Conservation (phyloP, 1,284 basidiomycete species). For the Cryptococcus hybrid region DNA sequence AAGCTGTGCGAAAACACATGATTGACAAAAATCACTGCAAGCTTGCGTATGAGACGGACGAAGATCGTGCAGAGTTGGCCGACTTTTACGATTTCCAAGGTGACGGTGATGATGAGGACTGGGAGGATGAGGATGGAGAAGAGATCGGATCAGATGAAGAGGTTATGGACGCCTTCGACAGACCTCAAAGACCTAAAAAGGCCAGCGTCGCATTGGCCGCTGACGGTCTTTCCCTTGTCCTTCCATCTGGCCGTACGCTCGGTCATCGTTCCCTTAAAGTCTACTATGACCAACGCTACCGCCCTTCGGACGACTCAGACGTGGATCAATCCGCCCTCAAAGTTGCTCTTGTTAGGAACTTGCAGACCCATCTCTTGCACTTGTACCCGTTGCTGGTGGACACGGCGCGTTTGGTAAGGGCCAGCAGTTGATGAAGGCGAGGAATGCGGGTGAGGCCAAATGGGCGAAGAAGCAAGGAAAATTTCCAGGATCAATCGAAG, state of each 20-base stretch:
- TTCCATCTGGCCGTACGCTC: slow-evolving; percentile 88
- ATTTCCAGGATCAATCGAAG: slow-evolving; percentile 72
- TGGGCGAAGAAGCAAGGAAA: slow-evolving; percentile 84
- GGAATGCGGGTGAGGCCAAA: slow-evolving; percentile 89
- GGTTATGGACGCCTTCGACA: neutral
- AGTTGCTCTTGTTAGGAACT: slow-evolving; percentile 67
- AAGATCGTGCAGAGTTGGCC: slow-evolving; percentile 80
- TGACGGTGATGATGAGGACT: slow-evolving; percentile 55
- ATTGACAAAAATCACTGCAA: slow-evolving; percentile 93
- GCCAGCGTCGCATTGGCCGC: slow-evolving; percentile 6
- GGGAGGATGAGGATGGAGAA: slow-evolving; percentile 47
- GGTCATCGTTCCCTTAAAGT: slow-evolving; percentile 85
- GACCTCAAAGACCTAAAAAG: slow-evolving; percentile 10
- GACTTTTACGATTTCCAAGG: slow-evolving; percentile 90
- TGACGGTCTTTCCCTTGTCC: slow-evolving; percentile 77
- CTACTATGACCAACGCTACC: slow-evolving; percentile 84
- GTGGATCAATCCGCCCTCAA: slow-evolving; percentile 32
- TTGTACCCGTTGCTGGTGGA: slow-evolving; percentile 81
- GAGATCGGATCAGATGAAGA: slow-evolving; percentile 2
- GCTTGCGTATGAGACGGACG: slow-evolving; percentile 80
- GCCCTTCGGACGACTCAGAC: slow-evolving; percentile 32
- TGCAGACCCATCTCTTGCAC: slow-evolving; percentile 72
- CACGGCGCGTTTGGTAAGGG: slow-evolving; percentile 80
- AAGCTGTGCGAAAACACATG: slow-evolving; percentile 92
- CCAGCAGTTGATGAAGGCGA: slow-evolving; percentile 79